Conservation (phyloP, 2,329 filamentous ascomycete species). For the Diplodia sapinea region DNA sequence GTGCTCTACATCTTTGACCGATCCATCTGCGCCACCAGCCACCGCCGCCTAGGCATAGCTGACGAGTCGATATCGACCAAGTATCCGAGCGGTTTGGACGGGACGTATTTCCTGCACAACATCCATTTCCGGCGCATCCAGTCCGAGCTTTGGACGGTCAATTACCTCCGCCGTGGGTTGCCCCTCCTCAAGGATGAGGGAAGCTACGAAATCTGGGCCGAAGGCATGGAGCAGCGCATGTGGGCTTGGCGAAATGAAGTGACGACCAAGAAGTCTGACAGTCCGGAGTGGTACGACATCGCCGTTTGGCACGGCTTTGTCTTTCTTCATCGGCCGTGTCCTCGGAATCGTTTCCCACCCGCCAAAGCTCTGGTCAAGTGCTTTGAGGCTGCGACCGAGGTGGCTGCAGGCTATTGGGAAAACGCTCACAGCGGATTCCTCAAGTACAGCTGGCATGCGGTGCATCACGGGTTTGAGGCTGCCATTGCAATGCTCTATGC, state of each 20-base stretch:
- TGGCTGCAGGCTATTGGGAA: constrained; percentile 27
- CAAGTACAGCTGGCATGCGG: constrained; percentile 29
- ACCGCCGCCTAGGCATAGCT: constrained; percentile 26
- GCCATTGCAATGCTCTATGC: constrained; percentile 28
- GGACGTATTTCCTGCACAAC: constrained; percentile 29
- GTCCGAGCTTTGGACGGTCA: constrained; percentile 31
- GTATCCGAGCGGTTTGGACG: constrained; percentile 24
- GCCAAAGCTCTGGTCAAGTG: constrained; percentile 25
- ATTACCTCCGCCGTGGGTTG: constrained; percentile 24
- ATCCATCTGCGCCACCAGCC: constrained; percentile 28
- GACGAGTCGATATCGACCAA: constrained; percentile 32
- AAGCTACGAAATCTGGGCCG: constrained; percentile 25
- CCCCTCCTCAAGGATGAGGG: constrained; percentile 15
- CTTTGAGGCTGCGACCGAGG: constrained; percentile 25
- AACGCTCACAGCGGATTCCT: constrained; percentile 24
- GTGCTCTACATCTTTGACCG: constrained; percentile 29
- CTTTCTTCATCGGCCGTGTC: constrained; percentile 26
- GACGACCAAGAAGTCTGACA: not conserved
- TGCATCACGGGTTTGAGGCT: constrained; percentile 30
- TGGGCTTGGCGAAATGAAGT: constrained; percentile 10
- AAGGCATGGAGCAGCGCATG: constrained; percentile 27
- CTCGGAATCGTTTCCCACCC: constrained; percentile 15
- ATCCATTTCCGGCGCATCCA: constrained; percentile 26
- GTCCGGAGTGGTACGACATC: constrained; percentile 21
- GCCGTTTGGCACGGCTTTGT: constrained; percentile 28